Evolutionary conservation across 2,329 filamentous ascomycete genomes (phyloP).

Genomic region (Thermomyces lanuginosus): DNA sequence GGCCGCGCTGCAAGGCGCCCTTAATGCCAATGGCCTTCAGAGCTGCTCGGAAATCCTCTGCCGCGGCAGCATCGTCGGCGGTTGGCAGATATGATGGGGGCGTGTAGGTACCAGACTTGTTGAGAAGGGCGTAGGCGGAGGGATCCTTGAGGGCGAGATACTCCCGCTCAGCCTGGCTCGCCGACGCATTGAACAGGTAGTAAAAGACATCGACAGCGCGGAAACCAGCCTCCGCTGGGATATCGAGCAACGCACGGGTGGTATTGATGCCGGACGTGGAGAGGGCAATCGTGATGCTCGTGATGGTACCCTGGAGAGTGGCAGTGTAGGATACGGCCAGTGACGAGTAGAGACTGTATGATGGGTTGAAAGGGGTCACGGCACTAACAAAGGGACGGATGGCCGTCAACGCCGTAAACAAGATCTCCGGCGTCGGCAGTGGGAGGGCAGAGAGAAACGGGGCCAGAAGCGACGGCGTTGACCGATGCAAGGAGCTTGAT

Average conservation of each 20-base stretch:
- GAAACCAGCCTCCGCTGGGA: constrained; percentile 65
- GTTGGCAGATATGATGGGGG: constrained; percentile 81
- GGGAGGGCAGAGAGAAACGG: constrained; percentile 73
- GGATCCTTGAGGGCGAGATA: constrained; percentile 66
- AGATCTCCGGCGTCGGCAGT: constrained; percentile 54
- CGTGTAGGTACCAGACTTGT: constrained; percentile 67
- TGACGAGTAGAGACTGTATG: constrained; percentile 61
- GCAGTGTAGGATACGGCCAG: constrained; percentile 69
- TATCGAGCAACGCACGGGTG: constrained; percentile 56
- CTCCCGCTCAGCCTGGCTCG: constrained; percentile 74
- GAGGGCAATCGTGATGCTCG: constrained; percentile 57
- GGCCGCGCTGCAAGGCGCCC: constrained; percentile 60
- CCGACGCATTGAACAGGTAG: constrained; percentile 83
- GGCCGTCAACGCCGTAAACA: constrained; percentile 65
- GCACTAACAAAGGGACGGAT: constrained; percentile 74
- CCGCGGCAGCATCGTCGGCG: constrained; percentile 78
- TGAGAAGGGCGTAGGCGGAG: constrained; percentile 61
- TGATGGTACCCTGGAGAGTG: constrained; percentile 62
- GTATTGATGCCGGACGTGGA: constrained; percentile 84
- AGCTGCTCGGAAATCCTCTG: constrained; percentile 78
- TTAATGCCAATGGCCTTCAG: constrained; percentile 90
- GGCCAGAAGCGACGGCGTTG: constrained; percentile 65
- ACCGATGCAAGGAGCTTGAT: constrained; percentile 66
- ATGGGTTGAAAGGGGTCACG: constrained; percentile 80
- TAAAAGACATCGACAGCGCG: constrained; percentile 97